Base-by-base conservation (phyloP, 2,329 filamentous ascomycete genomes). In the Fusarium coffeatum region DNA sequence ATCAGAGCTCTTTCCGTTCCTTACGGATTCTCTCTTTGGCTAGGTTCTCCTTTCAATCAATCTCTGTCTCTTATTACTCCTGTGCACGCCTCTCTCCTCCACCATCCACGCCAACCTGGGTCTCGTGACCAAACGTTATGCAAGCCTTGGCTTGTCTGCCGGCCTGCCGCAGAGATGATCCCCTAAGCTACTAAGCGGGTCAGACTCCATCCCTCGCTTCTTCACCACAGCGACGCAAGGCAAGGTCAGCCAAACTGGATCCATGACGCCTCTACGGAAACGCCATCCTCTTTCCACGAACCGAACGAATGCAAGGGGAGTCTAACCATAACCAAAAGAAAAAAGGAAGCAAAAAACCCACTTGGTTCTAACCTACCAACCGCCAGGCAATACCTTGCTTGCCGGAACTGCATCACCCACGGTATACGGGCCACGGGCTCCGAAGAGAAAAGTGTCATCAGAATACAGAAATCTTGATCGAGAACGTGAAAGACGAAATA, bases 171-270 rank as follows among this genome's bases (percentile, higher is more conserved):
- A 59, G 56, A 51, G 48, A 40, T 51, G 48, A 51, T 51, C 48
- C 32, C 48, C 25, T 53, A 47, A 47, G 43, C 47, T 42, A 41
- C 69, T 57, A 51, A 69, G 65, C 56, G 55, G 57, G 60, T 63
- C 58, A 48, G 59, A 48, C 49, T 55, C 69, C 60, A 72, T 73
- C 59, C 59, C 68, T 69, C 54, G 59, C 68, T 66, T 71, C 68
- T 60, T 70, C 67, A 74, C 71, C 73, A 70, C 49, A 43, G 63
- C 69, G 71, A 75, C 72, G 69, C 61, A 63, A 57, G 54, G 67
- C 57, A 51, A 45, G 42, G 49, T 58, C 47, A 23, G 56, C 41
- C 47, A 63, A 49, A 61, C 54, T 49, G 51, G 72, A 64, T 59
- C 72, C 69, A 71, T 72, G 72, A 64, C 72, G 60, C 69, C 55